phyloP scores from a whole-genome alignment of 805 yeast species.

The Saturnispora diversa region DNA sequence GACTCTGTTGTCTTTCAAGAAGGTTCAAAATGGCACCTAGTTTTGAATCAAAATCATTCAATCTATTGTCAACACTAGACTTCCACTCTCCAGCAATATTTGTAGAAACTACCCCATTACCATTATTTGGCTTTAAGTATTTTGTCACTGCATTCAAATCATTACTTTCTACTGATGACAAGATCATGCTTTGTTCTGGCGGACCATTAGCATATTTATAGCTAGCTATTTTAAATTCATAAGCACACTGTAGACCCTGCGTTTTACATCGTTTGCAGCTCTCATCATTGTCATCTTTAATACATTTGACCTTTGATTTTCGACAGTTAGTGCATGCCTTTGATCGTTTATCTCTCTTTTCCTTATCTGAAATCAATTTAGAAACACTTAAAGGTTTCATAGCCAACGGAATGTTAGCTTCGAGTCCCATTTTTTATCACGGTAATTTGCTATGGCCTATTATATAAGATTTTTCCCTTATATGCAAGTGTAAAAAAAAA shows the following conservation, averaged over 20 bases:
- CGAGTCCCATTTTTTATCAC: background rate
- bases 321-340: constrained; percentile 62
- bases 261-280: constrained; percentile 55
- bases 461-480: too few species aligned
- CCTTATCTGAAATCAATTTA: background rate
- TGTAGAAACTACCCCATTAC: background rate
- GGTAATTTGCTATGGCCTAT: too few species aligned
- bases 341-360: constrained; percentile 4
- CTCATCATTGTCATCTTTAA: constrained; percentile 34
- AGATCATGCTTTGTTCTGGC: background rate
- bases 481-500: too few species aligned
- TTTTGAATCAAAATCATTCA: constrained; percentile 34
- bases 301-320: constrained; percentile 54
- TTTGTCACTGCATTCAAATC: too few species aligned
- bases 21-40: constrained; percentile 32
- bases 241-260: constrained; percentile 47
- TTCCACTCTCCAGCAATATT: constrained; percentile 25
- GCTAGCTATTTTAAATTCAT: constrained; percentile 46
- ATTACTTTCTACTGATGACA: too few species aligned
- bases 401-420: background rate
- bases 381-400: background rate
- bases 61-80: constrained; percentile 31
- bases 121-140: background rate
- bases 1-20: constrained; percentile 23
- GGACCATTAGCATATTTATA: constrained; percentile 27